Evolutionary conservation across 371 early-diverging fungal genomes (phyloP), one percentile per base, ranked within the genome.

Genomic region (Capillidium heterosporum): DNA sequence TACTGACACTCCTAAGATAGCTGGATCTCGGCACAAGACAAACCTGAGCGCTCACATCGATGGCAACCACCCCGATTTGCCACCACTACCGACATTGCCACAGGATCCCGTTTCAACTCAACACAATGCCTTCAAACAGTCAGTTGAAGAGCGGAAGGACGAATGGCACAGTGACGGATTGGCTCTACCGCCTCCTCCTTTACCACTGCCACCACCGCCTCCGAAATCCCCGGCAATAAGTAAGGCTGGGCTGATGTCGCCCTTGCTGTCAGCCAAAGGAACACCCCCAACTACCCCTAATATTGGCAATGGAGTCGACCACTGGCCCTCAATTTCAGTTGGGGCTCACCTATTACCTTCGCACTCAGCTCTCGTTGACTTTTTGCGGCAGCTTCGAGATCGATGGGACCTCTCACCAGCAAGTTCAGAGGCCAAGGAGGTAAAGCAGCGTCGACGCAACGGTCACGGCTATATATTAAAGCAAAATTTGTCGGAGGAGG

Each of bases 321-420:
- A 26, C 31, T 41, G 41, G 43, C 56, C 28, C 19, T 42, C 27
- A 24, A 43, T 56, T 5, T 21, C 24, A 13, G 56, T 40, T 4
- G 24, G 46, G 0, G 42, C 21, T 11, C 23, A 56, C 43, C 56
- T n/a, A 46, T 46, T 56, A 19, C 56, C 56, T 1, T 10, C 44
- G 29, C 42, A 40, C 17, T 23, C 28, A 8, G 42, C 17, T 11
- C 1, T 58, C 0, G n/a, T 41, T n/a, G 32, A 66, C 11, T 26
- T 67, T 26, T 60, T 81, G 32, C 71, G 73, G 43, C 72, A 72
- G 59, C 72, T 83, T 17, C 68, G 72, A 29, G 86, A 85, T 63
- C 64, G 73, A 41, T 72, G 74, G 65, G 86, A 85, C 44, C 69
- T 82, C 27, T 72, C 75, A 39, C 69, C 77, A 13, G 67, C 61